Evolutionary conservation across 352 stramenopile species (phyloP), one percentile per base, ranked within the genome.

Genomic region (Phytopythium boreale): DNA sequence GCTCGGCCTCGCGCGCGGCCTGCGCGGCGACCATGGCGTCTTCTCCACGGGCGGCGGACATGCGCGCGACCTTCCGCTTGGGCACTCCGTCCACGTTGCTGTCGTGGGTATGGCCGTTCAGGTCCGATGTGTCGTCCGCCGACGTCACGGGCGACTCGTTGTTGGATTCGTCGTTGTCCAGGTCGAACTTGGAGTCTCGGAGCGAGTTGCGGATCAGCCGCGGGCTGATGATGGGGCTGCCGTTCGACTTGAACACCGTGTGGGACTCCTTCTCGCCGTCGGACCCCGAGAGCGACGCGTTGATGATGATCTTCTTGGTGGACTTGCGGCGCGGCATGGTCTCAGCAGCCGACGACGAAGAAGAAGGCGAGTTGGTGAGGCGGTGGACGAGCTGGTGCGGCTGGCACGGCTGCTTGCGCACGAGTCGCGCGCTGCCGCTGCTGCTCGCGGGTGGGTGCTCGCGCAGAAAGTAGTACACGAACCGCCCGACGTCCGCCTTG

Each of bases 211-310:
- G 78, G 67, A 91, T 89, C 15, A 78, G 80, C 1, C 80, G 66
- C n/a, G 83, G 83, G 51, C 83, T 92, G 56, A 90, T 85, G 44
- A 85, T 90, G 19, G 78, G 76, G 41, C 68, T 82, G 49, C 79
- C 79, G 55, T 87, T 85, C 43, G 74, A 68, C 62, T 80, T 81
- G 58, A 89, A 84, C n/a, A 87, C 71, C 58, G 78, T 67, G 46
- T 85, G 75, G 47, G 71, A 62, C 55, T 83, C 77, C n/a, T 67
- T 65, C 37, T 77, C 70, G 0, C n/a, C 49, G 9, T 39, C 22
- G 2, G 70, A 61, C 37, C 73, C 64, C 22, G 64, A 73, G 1
- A 71, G 76, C 0, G 66, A 75, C 14, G 80, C 69, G 64, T 77
- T 75, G 41, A 79, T 77, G 31, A 70, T 59, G 64, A 75, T 75